Base-by-base conservation (phyloP, 176 grass and related monocot species). In the Panicum miliaceum region DNA sequence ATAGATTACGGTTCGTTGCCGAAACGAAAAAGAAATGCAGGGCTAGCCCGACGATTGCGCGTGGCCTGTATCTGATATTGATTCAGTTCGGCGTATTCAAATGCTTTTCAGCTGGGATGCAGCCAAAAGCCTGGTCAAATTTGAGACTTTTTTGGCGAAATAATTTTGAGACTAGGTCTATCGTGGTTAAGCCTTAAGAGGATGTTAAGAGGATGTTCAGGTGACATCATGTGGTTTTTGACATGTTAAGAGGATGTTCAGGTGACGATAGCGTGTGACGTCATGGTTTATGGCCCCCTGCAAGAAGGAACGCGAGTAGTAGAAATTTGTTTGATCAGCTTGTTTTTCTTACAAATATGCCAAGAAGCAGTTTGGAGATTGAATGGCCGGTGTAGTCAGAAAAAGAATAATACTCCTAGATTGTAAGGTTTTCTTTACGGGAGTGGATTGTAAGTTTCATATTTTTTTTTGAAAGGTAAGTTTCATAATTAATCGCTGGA, bases 41-140 rank as follows among this genome's bases (percentile, higher is more conserved):
- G 7, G n/a, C 37, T 63, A 16, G 85, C 78, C 61, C 85, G 62
- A 51, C 62, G 11, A 69, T 61, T 12, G 40, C 63, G n/a, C n/a
- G n/a, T n/a, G 85, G 40, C 51, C 40, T 47, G 16, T 76, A 59
- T 47, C 61, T 37, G 3, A 71, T 40, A 52, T 12, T 35, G 23
- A 51, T 77, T 71, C 80, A 25, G 25, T 69, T 40, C 32, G 8
- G 53, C 13, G 52, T 77, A n/a, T 76, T 35, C 47, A 42, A 7
- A 35, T 26, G 11, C 25, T 53, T 45, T 63, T 83, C 64, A 78
- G 43, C 64, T 18, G 9, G 73, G 5, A 79, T 84, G 27, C 25
- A 58, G 35, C 75, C 74, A 73, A 79, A 52, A 16, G 7, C 43
- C 15, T 12, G 7, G 65, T 84, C 74, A 64, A 63, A 58, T 58